Evolutionary conservation across 2,329 filamentous ascomycete genomes (phyloP).

Genomic region (Cryphonectria carpinicola): DNA sequence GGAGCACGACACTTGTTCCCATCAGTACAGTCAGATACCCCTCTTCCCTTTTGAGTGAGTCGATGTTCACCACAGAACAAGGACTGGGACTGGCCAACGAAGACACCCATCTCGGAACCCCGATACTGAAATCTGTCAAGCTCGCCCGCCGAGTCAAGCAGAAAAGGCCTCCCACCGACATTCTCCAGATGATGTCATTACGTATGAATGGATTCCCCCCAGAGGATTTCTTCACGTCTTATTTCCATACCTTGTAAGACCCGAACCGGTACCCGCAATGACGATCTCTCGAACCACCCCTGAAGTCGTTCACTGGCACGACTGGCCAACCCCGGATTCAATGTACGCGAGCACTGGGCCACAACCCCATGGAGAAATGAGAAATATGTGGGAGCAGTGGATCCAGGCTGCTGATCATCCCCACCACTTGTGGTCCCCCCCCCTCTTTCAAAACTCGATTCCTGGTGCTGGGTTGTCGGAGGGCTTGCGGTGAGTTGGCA

Average conservation of each 20-base stretch:
- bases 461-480: neutral
- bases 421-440: neutral
- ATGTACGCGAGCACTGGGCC: neutral
- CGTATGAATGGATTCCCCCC: neutral
- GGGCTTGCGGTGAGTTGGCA: neutral
- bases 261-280: neutral
- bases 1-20: neutral
- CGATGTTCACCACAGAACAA: too few species aligned
- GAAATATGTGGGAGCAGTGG: neutral
- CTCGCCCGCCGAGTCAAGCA: neutral
- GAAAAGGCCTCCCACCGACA: neutral
- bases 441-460: neutral
- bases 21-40: neutral
- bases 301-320: neutral
- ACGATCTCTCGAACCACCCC: neutral
- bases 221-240: conserved; percentile 1
- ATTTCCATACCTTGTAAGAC: neutral
- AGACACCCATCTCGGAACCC: neutral
- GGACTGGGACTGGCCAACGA: neutral
- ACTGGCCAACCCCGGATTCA: neutral
- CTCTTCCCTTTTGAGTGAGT: neutral
- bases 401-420: neutral
- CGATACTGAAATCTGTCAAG: neutral
- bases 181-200: conserved; percentile 1
- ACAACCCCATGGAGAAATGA: neutral